Conservation (phyloP, 2,329 filamentous ascomycete species). For the Exophiala phaeomuriformis region DNA sequence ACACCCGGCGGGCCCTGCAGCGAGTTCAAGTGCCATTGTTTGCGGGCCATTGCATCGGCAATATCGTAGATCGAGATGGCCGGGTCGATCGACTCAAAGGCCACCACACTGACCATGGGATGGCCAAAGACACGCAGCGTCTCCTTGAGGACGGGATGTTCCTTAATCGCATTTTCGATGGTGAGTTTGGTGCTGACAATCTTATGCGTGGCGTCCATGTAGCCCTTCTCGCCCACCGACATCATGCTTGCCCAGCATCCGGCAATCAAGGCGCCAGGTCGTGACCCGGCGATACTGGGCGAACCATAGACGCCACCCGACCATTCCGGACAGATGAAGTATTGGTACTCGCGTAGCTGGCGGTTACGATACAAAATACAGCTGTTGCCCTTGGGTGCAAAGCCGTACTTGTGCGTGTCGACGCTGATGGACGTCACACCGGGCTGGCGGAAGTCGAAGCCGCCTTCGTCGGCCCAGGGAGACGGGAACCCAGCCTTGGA, state of each 20-base stretch:
- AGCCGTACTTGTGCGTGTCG: constrained; percentile 98
- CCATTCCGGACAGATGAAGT: constrained; percentile 95
- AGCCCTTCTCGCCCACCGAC: constrained; percentile 77
- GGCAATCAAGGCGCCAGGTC: constrained; percentile 88
- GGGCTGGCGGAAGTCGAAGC: constrained; percentile 88
- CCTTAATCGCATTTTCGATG: constrained; percentile 66
- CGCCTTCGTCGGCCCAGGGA: constrained; percentile 57
- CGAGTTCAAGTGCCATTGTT: constrained; percentile 93
- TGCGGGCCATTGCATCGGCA: constrained; percentile 73
- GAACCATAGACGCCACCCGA: constrained; percentile 92
- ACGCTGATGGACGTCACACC: constrained; percentile 94
- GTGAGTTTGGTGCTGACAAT: constrained; percentile 84
- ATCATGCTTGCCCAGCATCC: constrained; percentile 93
- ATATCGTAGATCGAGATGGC: constrained; percentile 89
- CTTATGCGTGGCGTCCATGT: constrained; percentile 74
- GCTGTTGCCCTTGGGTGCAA: constrained; percentile 95
- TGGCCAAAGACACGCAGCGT: constrained; percentile 76
- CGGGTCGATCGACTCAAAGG: constrained; percentile 65
- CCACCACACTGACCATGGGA: constrained; percentile 82
- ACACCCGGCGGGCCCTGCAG: constrained; percentile 87
- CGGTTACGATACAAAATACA: constrained; percentile 82
- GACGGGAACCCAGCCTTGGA: constrained; percentile 76
- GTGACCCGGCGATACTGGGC: constrained; percentile 81
- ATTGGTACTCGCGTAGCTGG: constrained; percentile 76
- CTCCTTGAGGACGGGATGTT: constrained; percentile 58